Base-by-base conservation (phyloP, 225 moss, liverwort and hornwort species). In the Polytrichum formosum region DNA sequence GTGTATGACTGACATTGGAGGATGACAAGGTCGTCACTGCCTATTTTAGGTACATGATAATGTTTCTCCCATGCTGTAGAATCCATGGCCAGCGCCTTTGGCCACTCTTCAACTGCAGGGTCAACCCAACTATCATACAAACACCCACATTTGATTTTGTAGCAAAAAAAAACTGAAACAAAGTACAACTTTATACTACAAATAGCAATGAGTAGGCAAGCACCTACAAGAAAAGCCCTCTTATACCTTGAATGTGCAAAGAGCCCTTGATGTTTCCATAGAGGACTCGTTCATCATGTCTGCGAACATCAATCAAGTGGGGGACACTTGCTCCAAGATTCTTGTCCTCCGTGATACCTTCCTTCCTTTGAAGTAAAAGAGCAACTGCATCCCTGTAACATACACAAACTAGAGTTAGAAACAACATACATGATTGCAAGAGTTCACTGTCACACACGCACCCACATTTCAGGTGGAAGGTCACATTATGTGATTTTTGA, bases 181-280 rank as follows among this genome's bases (percentile, higher is more conserved):
- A 22, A 37, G 20, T 23, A 53, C 29, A 5, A 55, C 54, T 54
- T 4, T 16, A 68, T 27, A 53, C 54, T 67, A 5, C 7, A 54
- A 13, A 5, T 54, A 53, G 5, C 18, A 54, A 20, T 16, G 26
- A 26, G 5, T 54, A 27, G 10, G 64, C 56, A 59, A 27, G 28
- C 5, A 30, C 10, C 55, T 27, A 65, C 22, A 68, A 54, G 56
- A 71, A 62, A 71, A 54, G 22, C 37, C 63, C 30, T 26, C 31
- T 69, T 54, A 64, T 72, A 93, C 96, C 93, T 92, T 84, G 93
- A 83, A 97, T 83, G 65, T 97, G 90, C 76, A 86, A 71, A 21
- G 96, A 97, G 25, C 92, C 96, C 63, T 81, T 81, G 6, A 97
- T 97, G 60, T 92, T 87, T 70, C 96, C 96, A 77, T 85, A 93